Evolutionary conservation across 2,329 filamentous ascomycete species (phyloP).

Genomic region (Hypoxylon rubiginosum): DNA sequence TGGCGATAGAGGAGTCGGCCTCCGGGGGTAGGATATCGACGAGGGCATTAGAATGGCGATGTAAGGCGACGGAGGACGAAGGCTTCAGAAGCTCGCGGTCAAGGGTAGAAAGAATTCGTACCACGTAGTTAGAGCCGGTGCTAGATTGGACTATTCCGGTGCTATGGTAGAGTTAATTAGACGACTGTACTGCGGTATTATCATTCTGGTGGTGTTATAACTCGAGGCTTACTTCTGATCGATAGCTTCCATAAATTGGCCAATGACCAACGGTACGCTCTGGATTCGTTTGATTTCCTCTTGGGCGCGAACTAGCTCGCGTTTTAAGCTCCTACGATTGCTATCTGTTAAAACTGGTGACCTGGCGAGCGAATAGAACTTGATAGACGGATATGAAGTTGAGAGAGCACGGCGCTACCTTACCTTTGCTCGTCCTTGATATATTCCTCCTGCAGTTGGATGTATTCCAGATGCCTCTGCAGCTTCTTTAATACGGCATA

Average conservation of each 20-base stretch:
- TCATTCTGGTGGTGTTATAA: conserved; percentile 10
- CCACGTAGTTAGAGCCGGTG: conserved; percentile 98
- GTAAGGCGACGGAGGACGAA: conserved; percentile 95
- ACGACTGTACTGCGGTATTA: conserved; percentile 24
- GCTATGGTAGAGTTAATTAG: conserved; percentile 62
- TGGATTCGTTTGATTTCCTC: conserved; percentile 99
- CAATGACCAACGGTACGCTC: conserved; percentile 96
- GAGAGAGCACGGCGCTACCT: neutral
- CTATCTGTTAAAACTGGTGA: conserved; percentile 37
- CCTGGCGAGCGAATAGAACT: conserved; percentile 22
- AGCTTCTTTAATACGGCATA: conserved; percentile 97
- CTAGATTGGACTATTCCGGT: conserved; percentile 99
- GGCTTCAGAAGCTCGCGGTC: conserved; percentile 98
- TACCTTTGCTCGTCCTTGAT: conserved; percentile 99
- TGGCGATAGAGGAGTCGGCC: conserved; percentile 98
- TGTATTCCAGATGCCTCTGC: conserved; percentile 97
- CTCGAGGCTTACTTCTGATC: conserved; percentile 86
- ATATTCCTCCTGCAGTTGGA: conserved; percentile 98
- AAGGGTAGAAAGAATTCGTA: conserved; percentile 96
- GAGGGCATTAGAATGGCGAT: conserved; percentile 97
- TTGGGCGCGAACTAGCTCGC: conserved; percentile 95
- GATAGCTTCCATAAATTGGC: conserved; percentile 99
- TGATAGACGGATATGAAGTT: neutral
- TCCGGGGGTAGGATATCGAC: conserved; percentile 99
- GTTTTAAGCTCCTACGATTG: conserved; percentile 83